Conservation (phyloP, 129 eudicot species). For the Mikania micrantha region DNA sequence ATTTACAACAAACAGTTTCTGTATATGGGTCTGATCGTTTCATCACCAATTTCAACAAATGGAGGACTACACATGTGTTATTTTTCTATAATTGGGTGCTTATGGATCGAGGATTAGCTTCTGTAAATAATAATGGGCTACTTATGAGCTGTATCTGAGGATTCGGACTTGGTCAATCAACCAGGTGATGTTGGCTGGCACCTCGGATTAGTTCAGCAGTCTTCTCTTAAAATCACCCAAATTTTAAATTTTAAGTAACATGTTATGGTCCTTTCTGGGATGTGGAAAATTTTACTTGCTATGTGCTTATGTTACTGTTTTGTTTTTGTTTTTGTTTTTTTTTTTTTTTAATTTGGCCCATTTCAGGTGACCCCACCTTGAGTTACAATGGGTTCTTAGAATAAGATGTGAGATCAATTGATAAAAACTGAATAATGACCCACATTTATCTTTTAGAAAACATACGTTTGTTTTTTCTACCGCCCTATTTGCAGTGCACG, state of each 20-base stretch:
- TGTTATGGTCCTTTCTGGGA: no score
- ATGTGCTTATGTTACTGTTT: no score
- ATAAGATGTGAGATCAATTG: background rate
- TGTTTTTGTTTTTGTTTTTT: no score
- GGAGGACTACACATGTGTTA: background rate
- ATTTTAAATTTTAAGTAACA: background rate
- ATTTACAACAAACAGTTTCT: no score
- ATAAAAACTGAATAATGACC: background rate
- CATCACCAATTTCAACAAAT: background rate
- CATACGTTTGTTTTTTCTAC: no score
- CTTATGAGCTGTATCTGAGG: no score
- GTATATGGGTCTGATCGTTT: background rate
- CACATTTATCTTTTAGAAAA: background rate
- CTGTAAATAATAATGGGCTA: no score
- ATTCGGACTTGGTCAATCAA: slow-evolving; percentile 34
- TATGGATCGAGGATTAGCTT: background rate
- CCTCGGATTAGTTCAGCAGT: slow-evolving; percentile 34
- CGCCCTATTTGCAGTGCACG: no score
- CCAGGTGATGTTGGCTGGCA: slow-evolving; percentile 51
- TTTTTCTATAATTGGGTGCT: background rate
- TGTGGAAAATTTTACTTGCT: no score
- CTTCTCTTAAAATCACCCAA: background rate
- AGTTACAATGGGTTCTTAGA: background rate
- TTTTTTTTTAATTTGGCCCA: background rate
- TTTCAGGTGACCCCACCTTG: background rate